Conservation (phyloP, 2,329 filamentous ascomycete species). For the Exserohilum rostratum region DNA sequence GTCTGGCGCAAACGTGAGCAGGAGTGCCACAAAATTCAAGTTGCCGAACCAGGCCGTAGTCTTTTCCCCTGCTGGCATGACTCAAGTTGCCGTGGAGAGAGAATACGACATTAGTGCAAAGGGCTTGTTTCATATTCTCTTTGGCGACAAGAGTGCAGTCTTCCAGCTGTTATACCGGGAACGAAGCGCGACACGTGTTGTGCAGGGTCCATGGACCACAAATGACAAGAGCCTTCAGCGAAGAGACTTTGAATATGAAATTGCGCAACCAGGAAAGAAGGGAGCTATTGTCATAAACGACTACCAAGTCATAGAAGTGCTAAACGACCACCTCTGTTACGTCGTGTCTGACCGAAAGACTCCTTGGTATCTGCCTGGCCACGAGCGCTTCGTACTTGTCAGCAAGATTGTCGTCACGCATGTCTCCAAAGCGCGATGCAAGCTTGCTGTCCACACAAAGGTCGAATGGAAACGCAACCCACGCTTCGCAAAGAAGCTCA, state of each 20-base stretch:
- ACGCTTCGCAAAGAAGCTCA: slow-evolving; percentile 53
- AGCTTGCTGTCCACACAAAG: slow-evolving; percentile 83
- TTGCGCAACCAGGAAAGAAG: slow-evolving; percentile 57
- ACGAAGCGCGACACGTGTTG: slow-evolving; percentile 59
- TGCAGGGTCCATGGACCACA: slow-evolving; percentile 83
- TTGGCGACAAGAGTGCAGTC: slow-evolving; percentile 93
- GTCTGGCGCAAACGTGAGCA: slow-evolving; percentile 47
- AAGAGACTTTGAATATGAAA: slow-evolving; percentile 81
- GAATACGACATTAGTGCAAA: slow-evolving; percentile 92
- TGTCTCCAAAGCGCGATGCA: slow-evolving; percentile 88
- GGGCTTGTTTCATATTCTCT: slow-evolving; percentile 92
- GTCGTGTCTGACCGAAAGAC: slow-evolving; percentile 68
- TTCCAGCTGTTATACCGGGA: slow-evolving; percentile 92
- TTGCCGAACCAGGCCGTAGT: slow-evolving; percentile 80
- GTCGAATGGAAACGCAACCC: slow-evolving; percentile 78
- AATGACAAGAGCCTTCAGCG: slow-evolving; percentile 73
- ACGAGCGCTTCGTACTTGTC: slow-evolving; percentile 77
- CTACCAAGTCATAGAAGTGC: slow-evolving; percentile 79
- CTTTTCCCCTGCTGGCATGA: slow-evolving; percentile 84
- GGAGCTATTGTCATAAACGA: slow-evolving; percentile 68
- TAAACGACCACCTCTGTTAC: slow-evolving; percentile 66
- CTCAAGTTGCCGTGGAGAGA: slow-evolving; percentile 74
- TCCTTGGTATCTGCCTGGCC: slow-evolving; percentile 85
- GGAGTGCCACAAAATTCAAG: slow-evolving; percentile 73
- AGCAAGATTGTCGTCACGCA: slow-evolving; percentile 95